phyloP scores from a whole-genome alignment of 2,329 filamentous ascomycete genomes.

The Daldinia eschscholtzii region DNA sequence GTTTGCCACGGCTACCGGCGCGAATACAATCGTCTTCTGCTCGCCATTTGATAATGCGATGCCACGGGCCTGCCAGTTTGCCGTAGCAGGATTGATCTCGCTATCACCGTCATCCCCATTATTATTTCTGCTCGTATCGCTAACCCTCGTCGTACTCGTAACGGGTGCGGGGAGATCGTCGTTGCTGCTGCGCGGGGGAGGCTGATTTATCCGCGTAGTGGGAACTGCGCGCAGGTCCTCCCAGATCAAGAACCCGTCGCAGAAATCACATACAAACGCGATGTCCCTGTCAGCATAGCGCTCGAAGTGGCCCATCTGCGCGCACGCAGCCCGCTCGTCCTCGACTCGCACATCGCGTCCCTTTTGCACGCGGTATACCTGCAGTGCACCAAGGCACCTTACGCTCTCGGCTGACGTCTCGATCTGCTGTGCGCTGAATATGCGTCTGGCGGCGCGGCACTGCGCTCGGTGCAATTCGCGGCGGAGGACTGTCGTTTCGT shows the following conservation, averaged over 20 bases:
- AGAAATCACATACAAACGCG: slow-evolving; percentile 72
- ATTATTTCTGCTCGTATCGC: neutral
- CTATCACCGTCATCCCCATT: slow-evolving; percentile 33
- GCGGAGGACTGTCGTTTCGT: slow-evolving; percentile 64
- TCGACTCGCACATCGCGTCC: slow-evolving; percentile 48
- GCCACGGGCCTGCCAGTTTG: slow-evolving; percentile 67
- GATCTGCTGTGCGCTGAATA: slow-evolving; percentile 64
- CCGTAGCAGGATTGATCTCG: slow-evolving; percentile 44
- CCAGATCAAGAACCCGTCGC: slow-evolving; percentile 71
- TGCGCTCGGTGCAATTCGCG: slow-evolving; percentile 68
- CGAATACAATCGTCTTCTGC: slow-evolving; percentile 67
- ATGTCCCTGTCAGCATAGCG: slow-evolving; percentile 67
- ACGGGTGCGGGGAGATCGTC: slow-evolving; percentile 9
- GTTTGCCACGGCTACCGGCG: slow-evolving; percentile 69
- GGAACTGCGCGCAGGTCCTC: slow-evolving; percentile 67
- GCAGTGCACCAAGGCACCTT: slow-evolving; percentile 69
- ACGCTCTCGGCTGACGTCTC: slow-evolving; percentile 53
- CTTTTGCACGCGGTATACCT: slow-evolving; percentile 65
- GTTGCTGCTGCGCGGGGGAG: slow-evolving; percentile 1
- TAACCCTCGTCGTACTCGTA: neutral
- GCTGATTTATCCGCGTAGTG: slow-evolving; percentile 47
- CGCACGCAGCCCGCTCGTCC: slow-evolving; percentile 66
- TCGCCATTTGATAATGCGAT: slow-evolving; percentile 56
- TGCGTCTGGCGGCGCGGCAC: slow-evolving; percentile 68
- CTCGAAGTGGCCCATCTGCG: slow-evolving; percentile 67